phyloP scores from a whole-genome alignment of 371 early-diverging fungal species.

The Smittium culicis region DNA sequence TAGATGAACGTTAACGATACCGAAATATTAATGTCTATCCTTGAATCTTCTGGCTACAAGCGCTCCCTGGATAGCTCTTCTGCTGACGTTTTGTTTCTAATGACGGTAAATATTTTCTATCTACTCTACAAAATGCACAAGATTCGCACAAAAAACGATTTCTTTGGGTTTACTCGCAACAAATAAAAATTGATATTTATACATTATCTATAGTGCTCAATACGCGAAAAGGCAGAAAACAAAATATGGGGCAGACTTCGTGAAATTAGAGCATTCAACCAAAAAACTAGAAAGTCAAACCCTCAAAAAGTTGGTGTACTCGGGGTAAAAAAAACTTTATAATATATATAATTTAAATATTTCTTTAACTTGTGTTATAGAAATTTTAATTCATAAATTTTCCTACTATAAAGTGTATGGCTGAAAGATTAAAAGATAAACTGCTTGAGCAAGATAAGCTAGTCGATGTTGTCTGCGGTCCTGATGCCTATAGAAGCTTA shows the following conservation, averaged over 20 bases:
- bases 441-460: conserved; percentile 53
- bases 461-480: conserved; percentile 68
- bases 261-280: conserved; percentile 39
- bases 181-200: background rate
- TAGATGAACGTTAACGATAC: conserved; percentile 72
- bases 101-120: conserved; percentile 31
- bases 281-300: conserved; percentile 33
- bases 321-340: conserved; percentile 24
- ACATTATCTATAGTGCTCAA: conserved; percentile 39
- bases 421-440: conserved; percentile 58
- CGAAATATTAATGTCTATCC: conserved; percentile 58
- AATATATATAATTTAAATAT: background rate
- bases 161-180: too few relatives aligned
- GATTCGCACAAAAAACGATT: too few relatives aligned
- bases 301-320: conserved; percentile 63
- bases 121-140: too few relatives aligned
- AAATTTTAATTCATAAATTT: too few relatives aligned
- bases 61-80: conserved; percentile 39
- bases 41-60: conserved; percentile 52
- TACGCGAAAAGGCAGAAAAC: conserved; percentile 61
- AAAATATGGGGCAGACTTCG: conserved; percentile 56
- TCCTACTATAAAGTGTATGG: conserved; percentile 56
- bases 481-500: conserved; percentile 62
- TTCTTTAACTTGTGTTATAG: too few relatives aligned
- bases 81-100: conserved; percentile 57